phyloP scores from a whole-genome alignment of 2,329 filamentous ascomycete genomes.

The Alternaria viburni region DNA sequence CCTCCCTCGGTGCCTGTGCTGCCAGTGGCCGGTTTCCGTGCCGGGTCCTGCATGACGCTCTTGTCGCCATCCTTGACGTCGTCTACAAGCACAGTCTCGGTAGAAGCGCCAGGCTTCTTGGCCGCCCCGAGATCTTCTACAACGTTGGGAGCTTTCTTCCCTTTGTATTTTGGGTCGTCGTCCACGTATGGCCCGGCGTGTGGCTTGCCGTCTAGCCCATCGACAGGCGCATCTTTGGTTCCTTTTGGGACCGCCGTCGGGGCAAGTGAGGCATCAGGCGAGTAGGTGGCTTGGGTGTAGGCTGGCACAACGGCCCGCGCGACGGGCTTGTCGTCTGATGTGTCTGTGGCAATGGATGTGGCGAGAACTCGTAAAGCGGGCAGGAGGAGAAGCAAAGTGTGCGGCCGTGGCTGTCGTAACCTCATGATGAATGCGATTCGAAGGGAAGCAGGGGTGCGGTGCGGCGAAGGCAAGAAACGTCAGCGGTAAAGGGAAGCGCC shows the following conservation, averaged over 20 bases:
- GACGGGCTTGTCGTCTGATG: constrained; percentile 28
- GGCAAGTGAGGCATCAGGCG: constrained; percentile 28
- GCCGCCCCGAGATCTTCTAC: constrained; percentile 48
- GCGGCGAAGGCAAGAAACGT: constrained; percentile 1
- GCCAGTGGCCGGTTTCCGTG: constrained; percentile 75
- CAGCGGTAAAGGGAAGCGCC: constrained; percentile 2
- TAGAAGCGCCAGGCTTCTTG: constrained; percentile 32
- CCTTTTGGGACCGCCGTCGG: constrained; percentile 49
- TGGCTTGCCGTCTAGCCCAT: constrained; percentile 92
- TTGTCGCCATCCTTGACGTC: constrained; percentile 63
- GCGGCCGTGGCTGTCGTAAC: constrained; percentile 60
- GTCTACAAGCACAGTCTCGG: constrained; percentile 38
- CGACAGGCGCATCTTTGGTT: constrained; percentile 84
- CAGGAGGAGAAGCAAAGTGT: constrained; percentile 59
- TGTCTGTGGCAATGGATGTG: constrained; percentile 50
- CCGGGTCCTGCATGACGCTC: constrained; percentile 92
- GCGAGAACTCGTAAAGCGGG: constrained; percentile 66
- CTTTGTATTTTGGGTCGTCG: constrained; percentile 44
- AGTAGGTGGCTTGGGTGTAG: constrained; percentile 27
- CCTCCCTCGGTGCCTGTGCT: constrained; percentile 91
- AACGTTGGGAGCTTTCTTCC: constrained; percentile 43
- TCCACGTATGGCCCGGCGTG: constrained; percentile 84
- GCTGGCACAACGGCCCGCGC: constrained; percentile 39
- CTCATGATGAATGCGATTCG: constrained; percentile 59
- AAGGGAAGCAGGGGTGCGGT: constrained; percentile 13